Evolutionary conservation across 768 basidiomycete genomes (phyloP).

Genomic region (Crucibulum laeve): DNA sequence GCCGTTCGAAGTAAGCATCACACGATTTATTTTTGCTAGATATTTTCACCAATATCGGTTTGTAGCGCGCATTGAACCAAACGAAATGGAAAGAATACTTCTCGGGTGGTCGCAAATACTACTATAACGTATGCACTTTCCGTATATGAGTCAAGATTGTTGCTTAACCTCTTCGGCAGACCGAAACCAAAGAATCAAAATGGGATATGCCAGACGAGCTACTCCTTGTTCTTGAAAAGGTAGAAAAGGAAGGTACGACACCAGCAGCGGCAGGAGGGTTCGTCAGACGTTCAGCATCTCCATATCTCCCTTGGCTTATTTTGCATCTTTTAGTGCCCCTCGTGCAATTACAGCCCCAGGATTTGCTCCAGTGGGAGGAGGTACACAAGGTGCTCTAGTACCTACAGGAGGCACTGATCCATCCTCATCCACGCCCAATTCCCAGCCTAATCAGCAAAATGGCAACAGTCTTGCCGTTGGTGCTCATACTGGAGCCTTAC

Average conservation of each 20-base stretch:
- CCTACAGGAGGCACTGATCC: constrained; percentile 47
- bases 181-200: constrained; percentile 87
- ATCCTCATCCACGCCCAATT: constrained; percentile 46
- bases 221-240: constrained; percentile 74
- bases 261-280: constrained; percentile 21
- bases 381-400: constrained; percentile 50
- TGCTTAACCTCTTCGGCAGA: constrained; percentile 35
- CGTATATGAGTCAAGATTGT: neutral
- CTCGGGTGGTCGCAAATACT: constrained; percentile 87
- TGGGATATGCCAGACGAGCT: constrained; percentile 98
- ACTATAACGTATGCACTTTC: constrained; percentile 64
- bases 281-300: constrained; percentile 2
- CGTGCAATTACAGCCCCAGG: constrained; percentile 36
- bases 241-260: constrained; percentile 68
- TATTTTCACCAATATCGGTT: constrained; percentile 10
- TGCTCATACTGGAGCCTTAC: constrained; percentile 50
- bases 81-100: constrained; percentile 98
- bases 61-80: constrained; percentile 77
- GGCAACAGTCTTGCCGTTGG: constrained; percentile 45
- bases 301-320: neutral
- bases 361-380: constrained; percentile 35
- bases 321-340: constrained; percentile 10
- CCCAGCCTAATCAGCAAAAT: constrained; percentile 45
- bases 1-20: constrained; percentile 72
- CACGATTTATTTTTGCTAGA: constrained; percentile 4